Evolutionary conservation across 495 filamentous ascomycete species (phyloP), one percentile per base, ranked within the genome.

Genomic region (Hypoxylon subgilvum): DNA sequence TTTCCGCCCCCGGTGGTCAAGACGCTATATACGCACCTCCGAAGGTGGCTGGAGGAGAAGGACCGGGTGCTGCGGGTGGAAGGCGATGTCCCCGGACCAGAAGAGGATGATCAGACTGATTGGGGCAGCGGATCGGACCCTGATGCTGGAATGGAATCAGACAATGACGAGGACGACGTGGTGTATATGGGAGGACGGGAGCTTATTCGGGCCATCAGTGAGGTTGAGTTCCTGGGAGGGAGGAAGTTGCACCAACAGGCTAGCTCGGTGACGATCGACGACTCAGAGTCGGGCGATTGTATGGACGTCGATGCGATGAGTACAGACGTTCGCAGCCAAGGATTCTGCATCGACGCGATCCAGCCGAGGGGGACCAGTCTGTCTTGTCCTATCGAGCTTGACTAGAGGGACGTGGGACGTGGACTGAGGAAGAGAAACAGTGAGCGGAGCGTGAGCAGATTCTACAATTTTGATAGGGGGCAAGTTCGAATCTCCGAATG

Each of bases 1-100:
- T 90, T 95, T 5, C 89, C 91, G 0, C 86, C 92, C 0, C 55
- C 70, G 4, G 71, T 91, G 0, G 87, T 86, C 0, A 72, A 79
- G 32, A 75, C 78, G 0, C 50, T 95, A 0, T 88, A 86, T 60
- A 56, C 71, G 19, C 81, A 86, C 48, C 73, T 92, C 1, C 73
- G 74, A 17, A 74, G 69, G 22, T 80, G 81, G 34, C 61, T 94
- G 18, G 76, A 84, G 41, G 67, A 75, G 23, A 79, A 79, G 0
- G 90, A 94, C 63, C 74, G 42, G 4, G 53, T 71, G 21, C 23
- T 52, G 44, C 41, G 61, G 0, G 13, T 44, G 1, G 50, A 49
- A 17, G 50, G 58, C 13, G 64, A 65, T 41, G 34, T 50, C 13
- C 44, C 65, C n/a, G 63, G 64, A 23, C 52, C 47, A 13, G 31